Percentiles rank a stretch among this genome's conserved stretches.
These are phyloP conservation scores for Capronia americana DNA, from an alignment of 2,329 filamentous ascomycete genomes.

Conservation along the genomic window DNA sequence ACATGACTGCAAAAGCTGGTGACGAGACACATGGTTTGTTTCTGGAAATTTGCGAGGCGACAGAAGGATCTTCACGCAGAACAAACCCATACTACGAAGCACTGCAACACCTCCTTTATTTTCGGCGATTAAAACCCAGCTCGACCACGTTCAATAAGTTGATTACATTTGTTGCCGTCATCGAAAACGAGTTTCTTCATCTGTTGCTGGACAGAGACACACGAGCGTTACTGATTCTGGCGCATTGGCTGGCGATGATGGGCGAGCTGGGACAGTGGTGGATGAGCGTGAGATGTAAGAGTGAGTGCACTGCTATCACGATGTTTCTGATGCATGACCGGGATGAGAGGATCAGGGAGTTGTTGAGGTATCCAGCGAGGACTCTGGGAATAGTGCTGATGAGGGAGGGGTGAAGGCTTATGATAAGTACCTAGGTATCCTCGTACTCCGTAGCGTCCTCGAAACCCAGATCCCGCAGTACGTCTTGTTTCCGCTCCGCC, in stretches of 20 bases:
- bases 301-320: conserved; percentile 25
- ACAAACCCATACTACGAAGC: conserved; percentile 27
- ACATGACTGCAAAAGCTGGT: neutral
- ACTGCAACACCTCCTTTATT: conserved; percentile 24
- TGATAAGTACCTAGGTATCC: no score
- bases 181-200: conserved; percentile 18
- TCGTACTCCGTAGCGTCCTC: no score
- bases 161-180: conserved; percentile 25
- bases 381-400: conserved; percentile 4
- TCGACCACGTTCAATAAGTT: conserved; percentile 29
- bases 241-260: conserved; percentile 33
- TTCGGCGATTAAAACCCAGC: conserved; percentile 22
- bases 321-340: conserved; percentile 26
- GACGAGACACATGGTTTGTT: conserved; percentile 24
- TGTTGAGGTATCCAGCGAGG: conserved; percentile 27
- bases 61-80: conserved; percentile 1
- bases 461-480: no score
- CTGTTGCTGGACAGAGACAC: conserved; percentile 25
- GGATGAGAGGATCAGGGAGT: conserved; percentile 21
- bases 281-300: conserved; percentile 23
- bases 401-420: neutral
- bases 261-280: conserved; percentile 31
- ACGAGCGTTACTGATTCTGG: conserved; percentile 31
- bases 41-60: conserved; percentile 24
- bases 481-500: neutral